Percentiles rank a stretch among this genome's conserved stretches.
phyloP scores from a whole-genome alignment of 2,329 filamentous ascomycete species.

The Diaporthe helianthi region DNA sequence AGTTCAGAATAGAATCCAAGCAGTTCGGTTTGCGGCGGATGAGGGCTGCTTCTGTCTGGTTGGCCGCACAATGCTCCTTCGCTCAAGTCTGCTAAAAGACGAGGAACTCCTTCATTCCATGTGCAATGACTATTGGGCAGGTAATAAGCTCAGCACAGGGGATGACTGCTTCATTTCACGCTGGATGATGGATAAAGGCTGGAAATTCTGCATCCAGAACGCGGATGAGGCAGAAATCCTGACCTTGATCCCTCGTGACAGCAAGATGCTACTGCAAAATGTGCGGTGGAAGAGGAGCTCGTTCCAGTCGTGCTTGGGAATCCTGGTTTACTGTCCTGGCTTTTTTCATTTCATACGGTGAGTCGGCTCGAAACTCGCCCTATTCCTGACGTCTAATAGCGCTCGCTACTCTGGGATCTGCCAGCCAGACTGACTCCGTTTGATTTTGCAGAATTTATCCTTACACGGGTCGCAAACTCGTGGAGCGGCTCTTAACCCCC shows the following conservation, averaged over 20 bases:
- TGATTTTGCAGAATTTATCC: background rate
- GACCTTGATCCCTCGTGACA: constrained; percentile 1
- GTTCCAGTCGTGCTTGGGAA: background rate
- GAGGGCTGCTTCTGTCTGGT: constrained; percentile 13
- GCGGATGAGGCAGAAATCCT: constrained; percentile 1
- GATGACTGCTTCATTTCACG: constrained; percentile 18
- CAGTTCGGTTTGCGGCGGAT: constrained; percentile 5
- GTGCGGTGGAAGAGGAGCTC: constrained; percentile 19
- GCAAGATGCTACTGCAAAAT: constrained; percentile 9
- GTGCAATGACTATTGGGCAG: constrained; percentile 19
- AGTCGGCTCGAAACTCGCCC: background rate
- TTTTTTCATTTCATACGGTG: background rate
- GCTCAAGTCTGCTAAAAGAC: background rate
- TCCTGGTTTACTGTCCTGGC: background rate
- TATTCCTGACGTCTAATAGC: background rate
- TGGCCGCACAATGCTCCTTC: constrained; percentile 1
- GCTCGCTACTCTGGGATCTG: background rate
- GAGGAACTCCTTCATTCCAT: background rate
- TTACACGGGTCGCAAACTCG: constrained; percentile 9
- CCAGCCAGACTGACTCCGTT: background rate
- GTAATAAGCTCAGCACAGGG: constrained; percentile 14
- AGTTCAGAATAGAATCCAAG: constrained; percentile 1
- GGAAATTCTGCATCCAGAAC: constrained; percentile 20
- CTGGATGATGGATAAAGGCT: constrained; percentile 4
- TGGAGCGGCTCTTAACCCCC: background rate